A percentile compares a stretch with the other conserved stretches of the same genome.
Conservation (phyloP, 139 green algal genomes). For the Tetraselmis striata region DNA sequence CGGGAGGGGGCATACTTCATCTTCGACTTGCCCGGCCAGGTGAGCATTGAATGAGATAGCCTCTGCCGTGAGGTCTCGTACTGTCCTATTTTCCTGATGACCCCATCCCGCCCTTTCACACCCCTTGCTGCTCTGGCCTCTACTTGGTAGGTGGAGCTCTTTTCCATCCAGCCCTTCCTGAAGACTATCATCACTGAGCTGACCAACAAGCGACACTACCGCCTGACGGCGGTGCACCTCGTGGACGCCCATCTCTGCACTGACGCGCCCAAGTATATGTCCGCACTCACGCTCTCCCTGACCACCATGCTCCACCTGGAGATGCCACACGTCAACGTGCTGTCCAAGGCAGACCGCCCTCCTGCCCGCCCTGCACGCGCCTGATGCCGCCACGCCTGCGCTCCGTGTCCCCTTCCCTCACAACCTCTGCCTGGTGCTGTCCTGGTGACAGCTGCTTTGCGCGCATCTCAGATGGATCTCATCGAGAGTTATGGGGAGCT, state of each 20-base stretch:
- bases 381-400: background rate
- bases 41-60: conserved; percentile 33
- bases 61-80: background rate
- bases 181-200: conserved; percentile 27
- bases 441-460: too few species aligned
- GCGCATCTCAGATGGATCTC: conserved; percentile 56
- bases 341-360: conserved; percentile 57
- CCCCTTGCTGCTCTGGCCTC: background rate
- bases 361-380: background rate
- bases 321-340: conserved; percentile 73
- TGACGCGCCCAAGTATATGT: conserved; percentile 67
- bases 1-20: conserved; percentile 63
- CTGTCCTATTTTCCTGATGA: background rate
- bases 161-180: conserved; percentile 21
- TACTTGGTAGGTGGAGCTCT: conserved; percentile 35
- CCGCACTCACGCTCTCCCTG: conserved; percentile 66
- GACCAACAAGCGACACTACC: conserved; percentile 27
- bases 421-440: too few species aligned
- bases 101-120: background rate
- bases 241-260: conserved; percentile 79
- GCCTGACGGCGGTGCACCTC: conserved; percentile 66
- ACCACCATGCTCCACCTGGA: conserved; percentile 74
- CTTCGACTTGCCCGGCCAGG: conserved; percentile 83
- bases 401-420: too few species aligned
- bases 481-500: conserved; percentile 82